Evolutionary conservation across 495 filamentous ascomycete species (phyloP), one percentile per base, ranked within the genome.

Genomic region (Staphylotrichum longicolle): DNA sequence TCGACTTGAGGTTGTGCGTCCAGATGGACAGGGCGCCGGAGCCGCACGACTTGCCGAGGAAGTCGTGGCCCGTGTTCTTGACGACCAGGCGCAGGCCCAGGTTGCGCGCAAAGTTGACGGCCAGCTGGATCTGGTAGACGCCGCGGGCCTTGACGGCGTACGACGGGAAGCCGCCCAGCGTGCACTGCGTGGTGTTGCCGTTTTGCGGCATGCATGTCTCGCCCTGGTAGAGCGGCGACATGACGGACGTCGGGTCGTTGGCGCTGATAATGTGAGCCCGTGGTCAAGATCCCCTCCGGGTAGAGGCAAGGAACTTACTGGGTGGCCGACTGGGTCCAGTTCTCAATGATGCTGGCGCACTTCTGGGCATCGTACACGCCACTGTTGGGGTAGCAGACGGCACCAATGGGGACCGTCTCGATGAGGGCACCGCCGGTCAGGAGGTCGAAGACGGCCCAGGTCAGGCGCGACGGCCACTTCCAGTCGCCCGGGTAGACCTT

Each of bases 41-140:
- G 30, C 77, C 78, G 2, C 63, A 63, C 2, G 69, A 80, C 71
- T 85, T 85, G 57, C 82, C 85, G 40, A 71, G 73, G 72, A 83
- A 86, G 66, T 87, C 85, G 62, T 90, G 86, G 34, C 87, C 86
- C 1, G 86, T 90, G 62, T 86, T 88, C 39, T 87, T 87, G 62
- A 88, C 77, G 0, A 85, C 74, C 10, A 90, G 72, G 37, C 86
- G 76, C 4, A 89, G 66, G 35, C 80, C 79, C 34, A 74, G 71
- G 34, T 86, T 81, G 34, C 80, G 77, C 2, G 85, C 86, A 73
- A 86, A 87, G 67, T 83, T 83, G 32, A 89, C 78, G 2, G 82
- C 80, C 6, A 78, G 71, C 61, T 83, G 81, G 30, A 88, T 72
- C 58, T 90, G 78, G 55, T 75, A 74, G 42, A 82, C 78, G 12